These are phyloP conservation scores for Aspergillus oerlinghausenensis DNA, from an alignment of 2,329 filamentous ascomycete species.

Conservation along the genomic window DNA sequence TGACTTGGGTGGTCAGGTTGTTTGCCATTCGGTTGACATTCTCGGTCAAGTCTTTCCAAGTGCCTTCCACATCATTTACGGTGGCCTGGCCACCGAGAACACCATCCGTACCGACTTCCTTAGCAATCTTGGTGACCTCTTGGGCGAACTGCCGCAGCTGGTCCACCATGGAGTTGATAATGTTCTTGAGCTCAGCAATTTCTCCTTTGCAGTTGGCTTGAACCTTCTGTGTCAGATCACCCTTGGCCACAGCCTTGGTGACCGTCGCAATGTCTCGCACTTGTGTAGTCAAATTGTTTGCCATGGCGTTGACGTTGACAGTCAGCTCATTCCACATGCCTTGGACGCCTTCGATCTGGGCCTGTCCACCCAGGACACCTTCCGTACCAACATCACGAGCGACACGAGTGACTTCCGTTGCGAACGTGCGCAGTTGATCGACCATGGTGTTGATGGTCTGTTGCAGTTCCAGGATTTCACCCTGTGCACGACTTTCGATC, in stretches of 20 bases:
- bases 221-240: constrained; percentile 94
- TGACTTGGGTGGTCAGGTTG: constrained; percentile 94
- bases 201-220: constrained; percentile 88
- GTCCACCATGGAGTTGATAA: constrained; percentile 99
- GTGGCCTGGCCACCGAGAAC: constrained; percentile 91
- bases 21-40: constrained; percentile 98
- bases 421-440: constrained; percentile 77
- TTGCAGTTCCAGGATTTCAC: constrained; percentile 77
- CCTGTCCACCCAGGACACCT: constrained; percentile 76
- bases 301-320: constrained; percentile 84
- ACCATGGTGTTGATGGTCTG: constrained; percentile 90
- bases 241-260: constrained; percentile 66
- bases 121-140: constrained; percentile 93
- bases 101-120: constrained; percentile 94
- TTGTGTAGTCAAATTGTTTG: constrained; percentile 79
- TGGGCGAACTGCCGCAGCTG: constrained; percentile 94
- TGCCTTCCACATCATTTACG: constrained; percentile 92
- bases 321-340: constrained; percentile 88
- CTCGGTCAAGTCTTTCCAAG: constrained; percentile 92
- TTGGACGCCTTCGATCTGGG: constrained; percentile 76
- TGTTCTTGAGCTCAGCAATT: constrained; percentile 91
- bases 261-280: constrained; percentile 89
- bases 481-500: constrained; percentile 73
- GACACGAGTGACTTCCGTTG: constrained; percentile 76
- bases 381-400: constrained; percentile 80